Evolutionary conservation across 228 moss, liverwort and hornwort species (phyloP), one percentile per base, ranked within the genome.

Genomic region (Sphagnum magellanicum): DNA sequence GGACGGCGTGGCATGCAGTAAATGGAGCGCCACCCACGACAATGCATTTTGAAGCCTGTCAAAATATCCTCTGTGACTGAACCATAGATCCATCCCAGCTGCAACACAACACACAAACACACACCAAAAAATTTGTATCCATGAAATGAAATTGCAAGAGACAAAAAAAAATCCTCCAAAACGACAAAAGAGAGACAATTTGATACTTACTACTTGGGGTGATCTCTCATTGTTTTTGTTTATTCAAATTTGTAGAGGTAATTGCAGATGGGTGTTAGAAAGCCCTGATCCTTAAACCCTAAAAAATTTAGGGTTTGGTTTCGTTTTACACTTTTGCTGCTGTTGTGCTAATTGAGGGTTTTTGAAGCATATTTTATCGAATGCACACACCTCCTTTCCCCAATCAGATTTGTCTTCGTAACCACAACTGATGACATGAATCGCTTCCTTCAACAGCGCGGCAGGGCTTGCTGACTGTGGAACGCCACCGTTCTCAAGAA

Each of bases 71-170:
- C 87, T 47, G 89, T 94, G 4, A 94, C 89, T n/a, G 93, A 94
- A 55, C 91, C 89, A 63, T 91, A 91, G 51, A 91, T 94, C 93
- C 93, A 94, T 11, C 91, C 93, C 79, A 94, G 89, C 93, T 94
- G 84, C 13, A 32, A 32, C 32, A 32, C 2, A 2, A 32, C 32
- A 32, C 32, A 32, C 1, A 32, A 2, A 32, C 32, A 32, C 32
- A 32, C 32, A 32, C 32, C n/a, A n/a, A n/a, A n/a, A n/a, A 32
- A 32, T 32, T 32, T 32, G 32, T 32, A 32, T 3, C 51, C 57
- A 55, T 67, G 61, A 32, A 0, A 32, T 1, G 1, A 1, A 1
- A 2, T 32, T 3, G 32, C 32, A 32, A 32, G 32, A 32, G 32
- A 32, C n/a, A 32, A 32, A 32, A 2, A 32, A 32, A 32, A 32